A percentile compares a stretch with the other conserved stretches of the same genome.
phyloP scores from a whole-genome alignment of 371 early-diverging fungal species.

The Synchytrium microbalum region DNA sequence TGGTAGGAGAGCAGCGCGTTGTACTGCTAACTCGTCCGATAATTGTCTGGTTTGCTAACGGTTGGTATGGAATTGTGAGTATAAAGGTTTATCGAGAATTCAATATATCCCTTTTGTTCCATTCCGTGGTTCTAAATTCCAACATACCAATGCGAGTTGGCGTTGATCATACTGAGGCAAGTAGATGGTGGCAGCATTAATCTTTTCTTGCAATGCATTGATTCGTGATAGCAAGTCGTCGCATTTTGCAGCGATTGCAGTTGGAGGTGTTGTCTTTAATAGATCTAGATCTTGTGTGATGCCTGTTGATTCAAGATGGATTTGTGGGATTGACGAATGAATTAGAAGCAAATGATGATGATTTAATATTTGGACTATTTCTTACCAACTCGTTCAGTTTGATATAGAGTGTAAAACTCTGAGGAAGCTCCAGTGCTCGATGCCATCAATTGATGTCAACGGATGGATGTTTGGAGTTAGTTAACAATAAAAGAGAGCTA shows the following conservation, averaged over 20 bases:
- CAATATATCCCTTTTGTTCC: too few species aligned
- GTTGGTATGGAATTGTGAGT: not conserved
- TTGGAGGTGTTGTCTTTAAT: not conserved
- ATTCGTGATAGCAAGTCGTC: not conserved
- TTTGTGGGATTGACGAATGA: not conserved
- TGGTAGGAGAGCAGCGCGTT: conserved; percentile 37
- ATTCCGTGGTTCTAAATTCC: too few species aligned
- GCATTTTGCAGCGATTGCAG: not conserved
- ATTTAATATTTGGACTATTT: too few species aligned
- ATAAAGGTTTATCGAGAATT: not conserved
- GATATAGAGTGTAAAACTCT: not conserved
- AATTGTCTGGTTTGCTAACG: not conserved
- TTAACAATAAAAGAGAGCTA: too few species aligned
- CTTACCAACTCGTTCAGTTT: not conserved
- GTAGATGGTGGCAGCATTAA: conserved; percentile 31
- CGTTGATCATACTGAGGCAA: conserved; percentile 55
- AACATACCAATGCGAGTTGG: conserved; percentile 36
- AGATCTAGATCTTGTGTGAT: not conserved
- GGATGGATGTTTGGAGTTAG: too few species aligned
- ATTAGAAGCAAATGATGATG: not conserved
- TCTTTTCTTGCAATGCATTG: not conserved
- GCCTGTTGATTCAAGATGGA: not conserved
- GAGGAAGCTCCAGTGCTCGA: not conserved
- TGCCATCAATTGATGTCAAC: too few species aligned
- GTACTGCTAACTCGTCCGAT: conserved; percentile 10